Evolutionary conservation across 2,329 filamentous ascomycete genomes (phyloP).

Genomic region (Colletotrichum incanum): DNA sequence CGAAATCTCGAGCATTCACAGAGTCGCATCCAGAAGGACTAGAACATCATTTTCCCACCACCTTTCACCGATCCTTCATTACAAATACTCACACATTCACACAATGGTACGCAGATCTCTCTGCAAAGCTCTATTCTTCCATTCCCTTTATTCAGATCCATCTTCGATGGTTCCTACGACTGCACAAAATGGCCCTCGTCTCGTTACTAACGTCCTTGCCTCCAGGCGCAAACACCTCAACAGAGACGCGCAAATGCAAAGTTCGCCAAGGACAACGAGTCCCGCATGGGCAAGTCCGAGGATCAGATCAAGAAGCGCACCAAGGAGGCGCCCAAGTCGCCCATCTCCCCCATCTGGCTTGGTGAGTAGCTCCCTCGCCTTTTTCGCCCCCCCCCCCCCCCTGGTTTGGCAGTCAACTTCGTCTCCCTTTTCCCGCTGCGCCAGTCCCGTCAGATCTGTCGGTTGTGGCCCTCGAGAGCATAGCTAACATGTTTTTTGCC

Average conservation of each 20-base stretch:
- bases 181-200: neutral
- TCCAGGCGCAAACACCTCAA: slow-evolving; percentile 85
- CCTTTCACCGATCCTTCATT: neutral
- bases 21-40: slow-evolving; percentile 16
- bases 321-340: slow-evolving; percentile 71
- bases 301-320: slow-evolving; percentile 73
- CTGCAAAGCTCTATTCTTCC: neutral
- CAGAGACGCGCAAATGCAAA: slow-evolving; percentile 86
- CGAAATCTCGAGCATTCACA: neutral
- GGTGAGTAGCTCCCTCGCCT: slow-evolving; percentile 60
- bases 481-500: slow-evolving; percentile 15
- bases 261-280: slow-evolving; percentile 81
- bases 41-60: neutral
- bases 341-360: slow-evolving; percentile 76
- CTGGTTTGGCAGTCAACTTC: neutral
- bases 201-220: slow-evolving; percentile 1
- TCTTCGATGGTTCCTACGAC: neutral
- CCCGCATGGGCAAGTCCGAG: slow-evolving; percentile 82
- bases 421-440: neutral
- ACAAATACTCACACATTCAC: slow-evolving; percentile 25
- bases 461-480: neutral
- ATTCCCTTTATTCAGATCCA: neutral
- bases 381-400: neutral
- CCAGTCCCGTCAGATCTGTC: slow-evolving; percentile 12
- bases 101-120: slow-evolving; percentile 44